Evolutionary conservation across 2,329 filamentous ascomycete species (phyloP).

Genomic region (Alternaria ethzedia): DNA sequence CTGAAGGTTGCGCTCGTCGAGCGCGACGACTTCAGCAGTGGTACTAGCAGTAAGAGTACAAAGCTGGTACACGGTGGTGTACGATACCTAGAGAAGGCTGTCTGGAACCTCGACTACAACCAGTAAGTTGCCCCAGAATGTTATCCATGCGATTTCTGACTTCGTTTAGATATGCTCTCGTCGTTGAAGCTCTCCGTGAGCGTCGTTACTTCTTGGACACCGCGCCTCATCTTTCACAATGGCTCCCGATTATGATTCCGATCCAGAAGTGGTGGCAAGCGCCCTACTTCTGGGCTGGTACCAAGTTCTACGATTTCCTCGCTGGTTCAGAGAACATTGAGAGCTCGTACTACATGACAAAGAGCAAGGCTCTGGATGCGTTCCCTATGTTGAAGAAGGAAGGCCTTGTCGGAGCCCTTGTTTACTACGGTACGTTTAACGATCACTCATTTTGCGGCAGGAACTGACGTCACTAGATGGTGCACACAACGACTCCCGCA

Average conservation of each 20-base stretch:
- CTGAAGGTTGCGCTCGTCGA: slow-evolving; percentile 82
- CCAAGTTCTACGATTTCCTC: slow-evolving; percentile 83
- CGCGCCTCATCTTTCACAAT: slow-evolving; percentile 79
- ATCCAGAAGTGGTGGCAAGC: slow-evolving; percentile 84
- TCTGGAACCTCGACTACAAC: slow-evolving; percentile 84
- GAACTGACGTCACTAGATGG: slow-evolving; percentile 64
- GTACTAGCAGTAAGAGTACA: slow-evolving; percentile 85
- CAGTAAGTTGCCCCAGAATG: slow-evolving; percentile 59
- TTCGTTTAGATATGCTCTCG: slow-evolving; percentile 64
- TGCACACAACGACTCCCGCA: slow-evolving; percentile 88
- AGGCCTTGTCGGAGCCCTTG: slow-evolving; percentile 78
- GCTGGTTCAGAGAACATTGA: slow-evolving; percentile 88
- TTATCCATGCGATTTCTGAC: not conserved
- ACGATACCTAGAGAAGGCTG: slow-evolving; percentile 83
- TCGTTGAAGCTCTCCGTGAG: slow-evolving; percentile 82
- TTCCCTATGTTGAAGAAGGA: slow-evolving; percentile 89
- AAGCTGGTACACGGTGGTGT: slow-evolving; percentile 87
- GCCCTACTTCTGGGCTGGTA: slow-evolving; percentile 78
- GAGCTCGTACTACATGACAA: slow-evolving; percentile 85
- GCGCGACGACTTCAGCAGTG: slow-evolving; percentile 80
- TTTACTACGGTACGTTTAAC: slow-evolving; percentile 72
- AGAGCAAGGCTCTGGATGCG: slow-evolving; percentile 82
- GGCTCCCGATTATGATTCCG: slow-evolving; percentile 84
- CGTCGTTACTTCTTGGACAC: slow-evolving; percentile 84
- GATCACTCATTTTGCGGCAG: not conserved